Evolutionary conservation across 1,139 yeast species (phyloP).

Genomic region (Wickerhamomyces sp.): DNA sequence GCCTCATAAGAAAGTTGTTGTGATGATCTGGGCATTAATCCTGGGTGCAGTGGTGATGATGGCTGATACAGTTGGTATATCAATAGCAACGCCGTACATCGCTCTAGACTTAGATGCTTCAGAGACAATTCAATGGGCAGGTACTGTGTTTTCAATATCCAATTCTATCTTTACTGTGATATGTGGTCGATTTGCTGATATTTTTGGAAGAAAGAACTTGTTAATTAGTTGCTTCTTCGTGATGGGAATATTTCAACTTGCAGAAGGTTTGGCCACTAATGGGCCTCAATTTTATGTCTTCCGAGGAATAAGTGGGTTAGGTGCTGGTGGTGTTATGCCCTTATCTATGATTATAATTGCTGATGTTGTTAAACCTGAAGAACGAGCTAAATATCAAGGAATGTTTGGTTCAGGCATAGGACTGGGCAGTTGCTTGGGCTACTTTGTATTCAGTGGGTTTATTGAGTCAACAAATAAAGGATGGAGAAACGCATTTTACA

Average conservation of each 20-base stretch:
- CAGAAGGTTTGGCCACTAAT: conserved; percentile 29
- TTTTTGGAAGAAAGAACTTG: conserved; percentile 36
- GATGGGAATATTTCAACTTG: conserved; percentile 30
- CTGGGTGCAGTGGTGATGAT: conserved; percentile 7
- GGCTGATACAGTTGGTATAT: conserved; percentile 30
- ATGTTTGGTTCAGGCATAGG: conserved; percentile 45
- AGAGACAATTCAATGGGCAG: conserved; percentile 41
- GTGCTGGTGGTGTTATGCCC: conserved; percentile 35
- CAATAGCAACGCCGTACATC: conserved; percentile 39
- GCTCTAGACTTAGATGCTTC: conserved; percentile 33
- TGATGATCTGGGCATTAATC: conserved; percentile 4
- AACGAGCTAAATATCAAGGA: conserved; percentile 38
- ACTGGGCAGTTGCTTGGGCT: conserved; percentile 51
- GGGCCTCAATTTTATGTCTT: conserved; percentile 30
- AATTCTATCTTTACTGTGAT: conserved; percentile 39
- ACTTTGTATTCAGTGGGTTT: conserved; percentile 50
- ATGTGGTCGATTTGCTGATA: conserved; percentile 33
- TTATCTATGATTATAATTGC: conserved; percentile 34
- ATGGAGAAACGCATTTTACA: conserved; percentile 45
- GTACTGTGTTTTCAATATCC: conserved; percentile 39
- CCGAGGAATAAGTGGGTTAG: conserved; percentile 36
- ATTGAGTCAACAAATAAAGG: conserved; percentile 18
- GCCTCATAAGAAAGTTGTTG: conserved; percentile 4
- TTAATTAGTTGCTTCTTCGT: conserved; percentile 31
- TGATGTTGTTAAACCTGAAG: conserved; percentile 34